Conservation (phyloP, 768 basidiomycete genomes). For the Lepiota venenata region DNA sequence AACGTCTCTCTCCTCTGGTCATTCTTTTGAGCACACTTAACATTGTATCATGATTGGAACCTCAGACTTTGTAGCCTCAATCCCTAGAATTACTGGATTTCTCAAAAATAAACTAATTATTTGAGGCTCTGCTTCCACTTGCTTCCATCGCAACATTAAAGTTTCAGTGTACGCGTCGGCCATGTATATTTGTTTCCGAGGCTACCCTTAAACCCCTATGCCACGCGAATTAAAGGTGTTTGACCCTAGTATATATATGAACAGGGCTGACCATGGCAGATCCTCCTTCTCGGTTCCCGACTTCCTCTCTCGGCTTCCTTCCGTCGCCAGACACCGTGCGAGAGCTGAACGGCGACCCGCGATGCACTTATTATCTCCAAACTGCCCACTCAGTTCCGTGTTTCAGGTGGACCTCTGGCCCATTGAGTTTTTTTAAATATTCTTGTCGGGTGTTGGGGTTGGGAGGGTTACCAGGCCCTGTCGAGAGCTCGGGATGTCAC, state of each 20-base stretch:
- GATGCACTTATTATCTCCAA: not conserved
- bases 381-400: not conserved
- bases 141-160: no score
- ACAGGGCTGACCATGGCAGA: not conserved
- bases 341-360: not conserved
- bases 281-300: not conserved
- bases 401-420: not conserved
- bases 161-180: no score
- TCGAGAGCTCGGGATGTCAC: not conserved
- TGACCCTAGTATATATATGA: not conserved
- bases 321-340: not conserved
- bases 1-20: not conserved
- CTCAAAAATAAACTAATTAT: no score
- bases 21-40: not conserved
- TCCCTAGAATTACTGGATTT: not conserved
- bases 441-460: not conserved
- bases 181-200: not conserved
- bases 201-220: not conserved
- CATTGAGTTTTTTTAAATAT: not conserved
- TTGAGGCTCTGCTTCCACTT: no score
- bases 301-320: not conserved
- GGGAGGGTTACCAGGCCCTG: not conserved
- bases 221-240: slow-evolving; percentile 12
- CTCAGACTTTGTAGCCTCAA: not conserved
- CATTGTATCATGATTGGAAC: slow-evolving; percentile 8